These are phyloP conservation scores for Epichloe hybrida DNA, from an alignment of 2,329 filamentous ascomycete genomes.

Conservation along the genomic window DNA sequence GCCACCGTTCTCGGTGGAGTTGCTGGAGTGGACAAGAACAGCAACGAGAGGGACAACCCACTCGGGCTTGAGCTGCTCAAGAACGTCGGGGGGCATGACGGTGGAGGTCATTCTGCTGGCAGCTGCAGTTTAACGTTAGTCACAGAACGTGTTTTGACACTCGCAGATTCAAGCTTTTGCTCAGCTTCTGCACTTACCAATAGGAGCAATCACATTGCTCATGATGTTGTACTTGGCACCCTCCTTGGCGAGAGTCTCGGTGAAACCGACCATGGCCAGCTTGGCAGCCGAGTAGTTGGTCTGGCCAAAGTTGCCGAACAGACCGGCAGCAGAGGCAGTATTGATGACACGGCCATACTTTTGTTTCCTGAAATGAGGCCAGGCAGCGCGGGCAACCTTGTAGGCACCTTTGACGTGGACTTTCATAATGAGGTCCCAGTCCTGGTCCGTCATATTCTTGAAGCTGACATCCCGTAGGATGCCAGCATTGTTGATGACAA, in stretches of 20 bases:
- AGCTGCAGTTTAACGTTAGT: slow-evolving; percentile 33
- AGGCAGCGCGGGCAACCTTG: slow-evolving; percentile 88
- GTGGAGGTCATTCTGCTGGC: slow-evolving; percentile 93
- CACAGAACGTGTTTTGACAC: background rate
- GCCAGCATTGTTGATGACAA: slow-evolving; percentile 96
- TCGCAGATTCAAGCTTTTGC: too few relatives aligned
- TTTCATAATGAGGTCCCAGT: slow-evolving; percentile 91
- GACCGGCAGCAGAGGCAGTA: slow-evolving; percentile 86
- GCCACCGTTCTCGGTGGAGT: slow-evolving; percentile 66
- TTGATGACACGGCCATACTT: slow-evolving; percentile 96
- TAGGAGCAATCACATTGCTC: slow-evolving; percentile 86
- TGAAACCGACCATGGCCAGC: slow-evolving; percentile 89
- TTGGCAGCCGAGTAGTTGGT: slow-evolving; percentile 96
- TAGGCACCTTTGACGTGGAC: slow-evolving; percentile 91
- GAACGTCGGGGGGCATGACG: slow-evolving; percentile 86
- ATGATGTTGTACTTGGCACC: slow-evolving; percentile 96
- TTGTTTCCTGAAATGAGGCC: slow-evolving; percentile 97
- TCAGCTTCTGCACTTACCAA: slow-evolving; percentile 29
- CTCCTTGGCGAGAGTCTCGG: slow-evolving; percentile 95
- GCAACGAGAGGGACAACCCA: slow-evolving; percentile 94
- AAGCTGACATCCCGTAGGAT: slow-evolving; percentile 93
- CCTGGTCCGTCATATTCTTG: slow-evolving; percentile 95
- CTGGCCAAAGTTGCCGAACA: slow-evolving; percentile 94
- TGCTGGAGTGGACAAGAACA: slow-evolving; percentile 72
- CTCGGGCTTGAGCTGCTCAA: slow-evolving; percentile 75